phyloP scores from a whole-genome alignment of 2,329 filamentous ascomycete species.

The Helotiales sp. region DNA sequence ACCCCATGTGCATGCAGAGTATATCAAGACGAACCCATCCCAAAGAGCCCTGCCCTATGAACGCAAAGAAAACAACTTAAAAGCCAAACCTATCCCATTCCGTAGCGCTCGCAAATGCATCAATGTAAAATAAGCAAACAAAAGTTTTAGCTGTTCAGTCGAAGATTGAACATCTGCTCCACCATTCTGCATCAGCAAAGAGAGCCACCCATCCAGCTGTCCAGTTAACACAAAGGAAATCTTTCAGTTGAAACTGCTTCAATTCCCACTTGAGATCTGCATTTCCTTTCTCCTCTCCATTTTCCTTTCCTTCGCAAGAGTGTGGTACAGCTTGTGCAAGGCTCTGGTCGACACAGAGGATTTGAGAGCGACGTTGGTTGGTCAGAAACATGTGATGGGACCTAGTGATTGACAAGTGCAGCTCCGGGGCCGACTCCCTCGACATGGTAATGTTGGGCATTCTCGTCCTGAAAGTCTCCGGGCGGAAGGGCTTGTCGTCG shows the following conservation, averaged over 20 bases:
- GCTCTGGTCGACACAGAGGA: neutral
- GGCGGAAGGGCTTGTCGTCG: neutral
- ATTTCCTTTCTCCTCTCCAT: neutral
- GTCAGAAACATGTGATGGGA: neutral
- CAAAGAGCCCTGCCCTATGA: slow-evolving; percentile 6
- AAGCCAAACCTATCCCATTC: slow-evolving; percentile 15
- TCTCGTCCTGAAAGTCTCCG: neutral
- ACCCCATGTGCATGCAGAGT: slow-evolving; percentile 7
- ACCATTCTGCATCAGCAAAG: slow-evolving; percentile 8
- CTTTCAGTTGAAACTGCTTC: slow-evolving; percentile 3
- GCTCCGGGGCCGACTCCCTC: neutral
- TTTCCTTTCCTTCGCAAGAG: neutral
- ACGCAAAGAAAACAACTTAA: slow-evolving; percentile 8
- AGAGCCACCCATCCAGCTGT: slow-evolving; percentile 11
- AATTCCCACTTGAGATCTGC: neutral
- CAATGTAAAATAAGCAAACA: slow-evolving; percentile 27
- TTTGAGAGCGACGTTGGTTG: neutral
- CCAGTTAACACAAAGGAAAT: slow-evolving; percentile 6
- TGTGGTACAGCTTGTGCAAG: neutral
- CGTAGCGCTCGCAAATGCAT: slow-evolving; percentile 33
- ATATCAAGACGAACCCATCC: slow-evolving; percentile 15
- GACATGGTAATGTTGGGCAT: neutral
- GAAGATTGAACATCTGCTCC: slow-evolving; percentile 6
- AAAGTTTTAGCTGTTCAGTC: slow-evolving; percentile 20
- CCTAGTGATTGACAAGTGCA: neutral